These are phyloP conservation scores for Penicillium samsonianum DNA, from an alignment of 495 filamentous ascomycete genomes.

Conservation along the genomic window DNA sequence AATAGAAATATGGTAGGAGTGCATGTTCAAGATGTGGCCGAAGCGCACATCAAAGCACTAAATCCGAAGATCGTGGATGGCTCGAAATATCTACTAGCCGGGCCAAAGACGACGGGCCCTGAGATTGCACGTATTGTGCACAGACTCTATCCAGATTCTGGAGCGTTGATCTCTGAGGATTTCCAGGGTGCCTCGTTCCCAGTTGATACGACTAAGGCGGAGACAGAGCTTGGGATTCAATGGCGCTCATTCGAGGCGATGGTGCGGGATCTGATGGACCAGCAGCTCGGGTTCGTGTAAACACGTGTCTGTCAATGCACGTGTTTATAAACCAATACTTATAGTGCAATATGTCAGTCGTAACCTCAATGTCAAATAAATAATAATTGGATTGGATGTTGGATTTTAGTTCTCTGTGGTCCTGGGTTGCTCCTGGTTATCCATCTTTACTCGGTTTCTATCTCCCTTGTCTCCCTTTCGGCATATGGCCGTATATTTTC, in stretches of 20 bases:
- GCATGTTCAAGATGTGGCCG: conserved; percentile 46
- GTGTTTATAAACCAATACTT: neutral
- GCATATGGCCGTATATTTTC: neutral
- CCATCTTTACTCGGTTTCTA: neutral
- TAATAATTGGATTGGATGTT: neutral
- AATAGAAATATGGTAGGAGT: conserved; percentile 23
- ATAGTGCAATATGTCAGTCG: neutral
- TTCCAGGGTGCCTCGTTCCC: conserved; percentile 39
- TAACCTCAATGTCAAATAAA: neutral
- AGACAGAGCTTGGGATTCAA: conserved; percentile 38
- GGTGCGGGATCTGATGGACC: conserved; percentile 38
- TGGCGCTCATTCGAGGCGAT: conserved; percentile 37
- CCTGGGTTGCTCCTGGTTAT: neutral
- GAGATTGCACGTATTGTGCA: conserved; percentile 34
- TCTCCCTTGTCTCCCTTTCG: neutral
- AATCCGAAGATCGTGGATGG: conserved; percentile 25
- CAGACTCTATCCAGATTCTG: conserved; percentile 30
- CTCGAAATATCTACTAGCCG: conserved; percentile 33
- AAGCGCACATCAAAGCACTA: conserved; percentile 36
- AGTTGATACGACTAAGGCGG: conserved; percentile 59
- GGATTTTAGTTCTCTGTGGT: neutral
- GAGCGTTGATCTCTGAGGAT: conserved; percentile 28
- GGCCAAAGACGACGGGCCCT: conserved; percentile 23
- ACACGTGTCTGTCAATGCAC: neutral
- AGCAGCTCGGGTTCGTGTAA: conserved; percentile 31